A percentile compares a stretch with the other conserved stretches of the same genome.
Conservation (phyloP, 345 rosid species). For the Linum tenue region DNA sequence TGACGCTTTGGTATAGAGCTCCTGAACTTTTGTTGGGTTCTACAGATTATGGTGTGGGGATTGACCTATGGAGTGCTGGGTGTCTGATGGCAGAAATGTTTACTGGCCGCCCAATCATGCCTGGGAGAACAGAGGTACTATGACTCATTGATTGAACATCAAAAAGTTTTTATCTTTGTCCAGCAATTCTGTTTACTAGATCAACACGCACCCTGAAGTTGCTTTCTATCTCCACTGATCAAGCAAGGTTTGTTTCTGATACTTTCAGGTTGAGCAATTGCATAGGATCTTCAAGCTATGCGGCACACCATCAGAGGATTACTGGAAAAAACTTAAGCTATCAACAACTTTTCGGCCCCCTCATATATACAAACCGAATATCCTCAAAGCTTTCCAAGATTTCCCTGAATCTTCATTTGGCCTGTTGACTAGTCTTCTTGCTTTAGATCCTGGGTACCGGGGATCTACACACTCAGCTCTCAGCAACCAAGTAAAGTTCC, state of each 20-base stretch:
- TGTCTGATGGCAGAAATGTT: slow-evolving; percentile 67
- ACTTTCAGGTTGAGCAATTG: slow-evolving; percentile 67
- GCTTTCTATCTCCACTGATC: slow-evolving; percentile 1
- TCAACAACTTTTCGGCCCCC: slow-evolving; percentile 52
- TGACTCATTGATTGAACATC: neutral
- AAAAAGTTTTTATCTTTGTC: neutral
- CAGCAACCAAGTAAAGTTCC: slow-evolving; percentile 38
- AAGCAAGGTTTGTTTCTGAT: neutral
- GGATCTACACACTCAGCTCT: slow-evolving; percentile 44
- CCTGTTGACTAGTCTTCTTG: slow-evolving; percentile 46
- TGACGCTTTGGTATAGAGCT: slow-evolving; percentile 62
- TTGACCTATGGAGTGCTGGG: slow-evolving; percentile 68
- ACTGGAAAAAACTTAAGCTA: slow-evolving; percentile 66
- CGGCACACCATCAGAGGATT: slow-evolving; percentile 79
- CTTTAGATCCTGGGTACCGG: slow-evolving; percentile 43
- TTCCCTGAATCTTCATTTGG: slow-evolving; percentile 44
- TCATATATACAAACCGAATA: slow-evolving; percentile 31
- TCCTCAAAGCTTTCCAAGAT: slow-evolving; percentile 29
- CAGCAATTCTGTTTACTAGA: neutral
- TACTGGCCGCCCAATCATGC: slow-evolving; percentile 41
- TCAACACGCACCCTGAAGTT: neutral
- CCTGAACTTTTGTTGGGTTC: slow-evolving; percentile 54
- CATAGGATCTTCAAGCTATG: slow-evolving; percentile 79
- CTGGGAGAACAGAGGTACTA: slow-evolving; percentile 52
- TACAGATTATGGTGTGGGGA: slow-evolving; percentile 46